Percentiles rank a stretch among this genome's conserved stretches.
Evolutionary conservation across 2,329 filamentous ascomycete species (phyloP).

Genomic region (Talaromyces sp.): DNA sequence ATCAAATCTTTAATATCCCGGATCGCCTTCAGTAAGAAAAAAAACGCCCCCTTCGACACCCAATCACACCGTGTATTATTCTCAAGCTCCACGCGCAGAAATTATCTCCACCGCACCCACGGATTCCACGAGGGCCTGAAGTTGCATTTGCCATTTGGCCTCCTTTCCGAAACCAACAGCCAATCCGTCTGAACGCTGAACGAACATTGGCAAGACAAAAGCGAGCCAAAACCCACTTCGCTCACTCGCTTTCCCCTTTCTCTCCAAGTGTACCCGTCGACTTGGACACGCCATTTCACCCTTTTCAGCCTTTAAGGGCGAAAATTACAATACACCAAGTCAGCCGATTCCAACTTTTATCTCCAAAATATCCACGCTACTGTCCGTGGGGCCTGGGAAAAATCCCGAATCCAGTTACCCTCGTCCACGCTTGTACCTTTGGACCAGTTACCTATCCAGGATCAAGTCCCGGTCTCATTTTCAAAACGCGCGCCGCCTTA

Average conservation of each 20-base stretch:
- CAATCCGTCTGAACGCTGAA: conserved; percentile 9
- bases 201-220: conserved; percentile 4
- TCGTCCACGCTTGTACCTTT: neutral
- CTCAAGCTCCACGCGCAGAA: conserved; percentile 21
- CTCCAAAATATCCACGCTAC: conserved; percentile 12
- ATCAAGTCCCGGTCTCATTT: conserved; percentile 2
- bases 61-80: conserved; percentile 3
- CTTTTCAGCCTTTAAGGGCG: conserved; percentile 20
- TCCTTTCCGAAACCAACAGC: conserved; percentile 15
- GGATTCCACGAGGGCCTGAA: conserved; percentile 35
- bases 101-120: conserved; percentile 30
- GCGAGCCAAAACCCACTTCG: conserved; percentile 22
- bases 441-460: conserved; percentile 8
- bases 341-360: neutral
- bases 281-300: conserved; percentile 21
- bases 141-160: conserved; percentile 22
- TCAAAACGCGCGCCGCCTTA: conserved; percentile 4
- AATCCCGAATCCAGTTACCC: conserved; percentile 14
- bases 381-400: conserved; percentile 13
- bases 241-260: conserved; percentile 21
- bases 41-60: conserved; percentile 13
- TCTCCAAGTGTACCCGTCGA: conserved; percentile 19
- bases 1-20: conserved; percentile 12
- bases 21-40: conserved; percentile 15
- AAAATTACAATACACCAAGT: conserved; percentile 18